These are phyloP conservation scores for Trichoderma simmonsii DNA, from an alignment of 2,329 filamentous ascomycete species.

Conservation along the genomic window DNA sequence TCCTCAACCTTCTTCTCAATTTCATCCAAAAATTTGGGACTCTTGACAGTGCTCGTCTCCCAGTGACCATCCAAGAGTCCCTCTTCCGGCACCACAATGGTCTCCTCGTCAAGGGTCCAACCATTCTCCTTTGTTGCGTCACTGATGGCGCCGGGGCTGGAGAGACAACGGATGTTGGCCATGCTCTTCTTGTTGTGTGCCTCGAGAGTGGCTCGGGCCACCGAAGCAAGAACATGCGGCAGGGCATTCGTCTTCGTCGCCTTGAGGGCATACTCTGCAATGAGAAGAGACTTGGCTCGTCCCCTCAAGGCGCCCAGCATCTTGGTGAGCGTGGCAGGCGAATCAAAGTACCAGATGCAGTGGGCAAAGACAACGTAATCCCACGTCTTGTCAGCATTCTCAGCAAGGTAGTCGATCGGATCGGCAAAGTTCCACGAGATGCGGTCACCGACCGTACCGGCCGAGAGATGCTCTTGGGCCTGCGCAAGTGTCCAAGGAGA, in stretches of 20 bases:
- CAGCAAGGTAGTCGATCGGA: slow-evolving; percentile 35
- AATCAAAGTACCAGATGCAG: slow-evolving; percentile 53
- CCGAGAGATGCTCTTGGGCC: slow-evolving; percentile 44
- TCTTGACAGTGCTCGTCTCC: slow-evolving; percentile 40
- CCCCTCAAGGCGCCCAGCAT: slow-evolving; percentile 25
- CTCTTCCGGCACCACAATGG: slow-evolving; percentile 33
- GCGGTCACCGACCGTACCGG: slow-evolving; percentile 37
- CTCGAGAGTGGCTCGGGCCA: slow-evolving; percentile 45
- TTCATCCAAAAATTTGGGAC: slow-evolving; percentile 31
- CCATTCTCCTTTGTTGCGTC: slow-evolving; percentile 34
- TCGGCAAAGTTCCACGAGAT: slow-evolving; percentile 44
- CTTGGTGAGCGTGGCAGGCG: slow-evolving; percentile 28
- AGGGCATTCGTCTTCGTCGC: slow-evolving; percentile 37
- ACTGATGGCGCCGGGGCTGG: slow-evolving; percentile 42
- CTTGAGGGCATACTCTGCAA: slow-evolving; percentile 31
- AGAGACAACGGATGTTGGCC: slow-evolving; percentile 47
- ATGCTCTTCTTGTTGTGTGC: slow-evolving; percentile 35
- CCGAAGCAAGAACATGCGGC: slow-evolving; percentile 51
- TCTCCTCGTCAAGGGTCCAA: slow-evolving; percentile 38
- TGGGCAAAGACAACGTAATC: slow-evolving; percentile 49
- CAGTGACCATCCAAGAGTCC: slow-evolving; percentile 46
- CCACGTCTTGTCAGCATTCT: slow-evolving; percentile 30
- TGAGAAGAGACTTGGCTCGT: slow-evolving; percentile 22
- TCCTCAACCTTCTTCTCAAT: slow-evolving; percentile 30
- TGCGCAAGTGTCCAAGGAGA: slow-evolving; percentile 48